Base-by-base conservation (phyloP, 495 filamentous ascomycete genomes). In the Penicillium daleae region DNA sequence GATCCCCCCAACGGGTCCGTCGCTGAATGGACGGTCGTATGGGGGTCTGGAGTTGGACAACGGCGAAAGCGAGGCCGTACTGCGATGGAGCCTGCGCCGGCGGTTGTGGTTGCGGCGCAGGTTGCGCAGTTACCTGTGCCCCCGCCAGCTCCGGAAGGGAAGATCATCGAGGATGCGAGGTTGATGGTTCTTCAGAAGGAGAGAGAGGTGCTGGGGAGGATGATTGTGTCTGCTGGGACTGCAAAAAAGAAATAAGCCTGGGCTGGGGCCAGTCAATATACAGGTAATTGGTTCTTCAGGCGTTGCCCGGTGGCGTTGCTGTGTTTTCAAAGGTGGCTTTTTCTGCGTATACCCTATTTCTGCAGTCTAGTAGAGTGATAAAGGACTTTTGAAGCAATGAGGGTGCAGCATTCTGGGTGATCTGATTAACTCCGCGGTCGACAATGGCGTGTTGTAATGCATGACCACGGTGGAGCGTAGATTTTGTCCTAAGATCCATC, bases 161-260 rank as follows among this genome's bases (percentile, higher is more conserved):
- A 71, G 60, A 61, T 74, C 12, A 73, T 80, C 65, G 79, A 82
- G 64, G 79, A 80, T 71, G 79, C 79, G 58, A 72, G 79, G 63
- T 67, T 82, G 70, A 68, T 79, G 69, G 78, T 76, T 29, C 66
- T 82, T 57, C 64, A 75, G 60, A 80, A 71, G 66, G 79, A 82
- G 71, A 74, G 79, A 60, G 77, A 80, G 65, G 72, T 73, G 2
- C 50, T 82, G 40, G 71, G 60, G 33, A 71, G 67, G 60, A 73
- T 82, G 72, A 71, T 82, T 62, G 69, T 73, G 42, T 66, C 69
- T 59, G 65, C 70, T 61, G 70, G 62, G 42, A 62, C 69, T 17
- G 54, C 49, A 33, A 73, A 67, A 56, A 76, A 74, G 64, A 76
- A 68, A 54, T 79, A 56, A 74, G 59, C 32, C 27, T 57, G 31